Evolutionary conservation across 1,284 basidiomycete genomes (phyloP).

Genomic region (Leccinum angustisporum): DNA sequence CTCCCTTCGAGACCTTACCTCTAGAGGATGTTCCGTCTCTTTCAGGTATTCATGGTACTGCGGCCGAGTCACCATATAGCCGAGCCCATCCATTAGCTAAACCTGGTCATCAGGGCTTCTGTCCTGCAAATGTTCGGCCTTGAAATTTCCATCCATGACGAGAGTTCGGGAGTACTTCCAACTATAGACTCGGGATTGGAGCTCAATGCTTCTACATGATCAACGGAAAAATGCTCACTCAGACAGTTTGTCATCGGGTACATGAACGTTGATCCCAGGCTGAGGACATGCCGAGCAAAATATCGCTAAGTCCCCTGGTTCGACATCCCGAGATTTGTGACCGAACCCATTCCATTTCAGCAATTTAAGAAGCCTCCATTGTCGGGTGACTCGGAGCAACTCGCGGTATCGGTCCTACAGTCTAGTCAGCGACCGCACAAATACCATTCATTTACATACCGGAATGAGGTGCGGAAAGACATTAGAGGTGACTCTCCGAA

Average conservation of each 20-base stretch:
- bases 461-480: slow-evolving; percentile 20
- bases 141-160: slow-evolving; percentile 6
- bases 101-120: neutral
- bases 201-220: neutral
- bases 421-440: neutral
- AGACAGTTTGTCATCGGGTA: neutral
- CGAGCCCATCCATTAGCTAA: slow-evolving; percentile 13
- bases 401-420: slow-evolving; percentile 13
- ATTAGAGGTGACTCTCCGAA: slow-evolving; percentile 25
- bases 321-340: neutral
- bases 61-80: slow-evolving; percentile 4
- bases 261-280: slow-evolving; percentile 9
- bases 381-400: slow-evolving; percentile 1
- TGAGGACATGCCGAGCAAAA: slow-evolving; percentile 20
- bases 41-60: neutral
- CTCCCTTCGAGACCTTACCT: neutral
- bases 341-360: slow-evolving; percentile 8
- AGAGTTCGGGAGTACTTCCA: slow-evolving; percentile 4
- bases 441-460: neutral
- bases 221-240: neutral
- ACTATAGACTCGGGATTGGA: neutral
- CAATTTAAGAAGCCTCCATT: slow-evolving; percentile 5
- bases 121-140: slow-evolving; percentile 8
- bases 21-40: neutral
- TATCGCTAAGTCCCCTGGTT: slow-evolving; percentile 7